Evolutionary conservation across 2,329 filamentous ascomycete species (phyloP).

Genomic region (Daldinia sp.): DNA sequence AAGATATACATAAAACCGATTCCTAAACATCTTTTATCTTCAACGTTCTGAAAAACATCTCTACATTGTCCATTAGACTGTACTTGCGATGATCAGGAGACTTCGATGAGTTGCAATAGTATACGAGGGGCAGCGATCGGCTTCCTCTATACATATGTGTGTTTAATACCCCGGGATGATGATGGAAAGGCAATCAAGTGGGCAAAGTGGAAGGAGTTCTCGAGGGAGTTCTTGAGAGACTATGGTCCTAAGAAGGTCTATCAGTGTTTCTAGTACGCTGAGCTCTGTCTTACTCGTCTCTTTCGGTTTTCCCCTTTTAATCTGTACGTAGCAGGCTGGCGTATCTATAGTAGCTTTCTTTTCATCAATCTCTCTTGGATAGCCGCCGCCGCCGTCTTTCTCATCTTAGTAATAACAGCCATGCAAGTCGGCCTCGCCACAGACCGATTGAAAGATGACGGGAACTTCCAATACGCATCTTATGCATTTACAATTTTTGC

Average conservation of each 20-base stretch:
- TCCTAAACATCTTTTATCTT: not conserved
- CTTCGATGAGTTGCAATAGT: not conserved
- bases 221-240: slow-evolving; percentile 42
- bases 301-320: not conserved
- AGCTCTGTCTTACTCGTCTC: slow-evolving; percentile 53
- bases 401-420: slow-evolving; percentile 56
- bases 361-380: slow-evolving; percentile 52
- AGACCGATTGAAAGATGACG: slow-evolving; percentile 45
- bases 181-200: slow-evolving; percentile 45
- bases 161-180: slow-evolving; percentile 46
- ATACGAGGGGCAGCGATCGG: not conserved
- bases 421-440: slow-evolving; percentile 59
- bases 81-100: not conserved
- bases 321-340: not conserved
- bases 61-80: not conserved
- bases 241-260: slow-evolving; percentile 39
- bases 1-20: not conserved
- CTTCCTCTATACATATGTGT: slow-evolving; percentile 51
- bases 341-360: slow-evolving; percentile 46
- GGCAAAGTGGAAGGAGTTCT: slow-evolving; percentile 50
- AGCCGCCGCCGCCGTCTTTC: slow-evolving; percentile 51
- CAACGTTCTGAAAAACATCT: not conserved
- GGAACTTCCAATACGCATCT: slow-evolving; percentile 52
- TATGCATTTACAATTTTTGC: slow-evolving; percentile 60
- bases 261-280: slow-evolving; percentile 52